Evolutionary conservation across 2,329 filamentous ascomycete genomes (phyloP).

Genomic region (Raffaelea albimanens): DNA sequence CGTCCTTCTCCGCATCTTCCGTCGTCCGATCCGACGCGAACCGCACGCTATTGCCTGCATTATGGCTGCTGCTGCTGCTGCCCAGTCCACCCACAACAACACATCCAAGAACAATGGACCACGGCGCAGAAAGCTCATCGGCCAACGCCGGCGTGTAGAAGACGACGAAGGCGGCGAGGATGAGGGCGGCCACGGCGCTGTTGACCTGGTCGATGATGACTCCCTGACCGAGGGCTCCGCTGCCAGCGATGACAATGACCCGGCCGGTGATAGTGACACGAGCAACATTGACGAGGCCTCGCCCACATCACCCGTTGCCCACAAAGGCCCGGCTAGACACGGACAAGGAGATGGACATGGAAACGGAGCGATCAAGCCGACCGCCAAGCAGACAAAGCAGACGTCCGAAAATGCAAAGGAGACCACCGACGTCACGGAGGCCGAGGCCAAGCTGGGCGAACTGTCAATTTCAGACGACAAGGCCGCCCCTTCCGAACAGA

Average conservation of each 20-base stretch:
- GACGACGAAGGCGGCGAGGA: slow-evolving; percentile 61
- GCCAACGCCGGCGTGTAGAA: slow-evolving; percentile 52
- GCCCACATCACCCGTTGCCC: slow-evolving; percentile 32
- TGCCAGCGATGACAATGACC: slow-evolving; percentile 51
- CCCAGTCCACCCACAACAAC: slow-evolving; percentile 2
- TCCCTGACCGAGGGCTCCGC: slow-evolving; percentile 56
- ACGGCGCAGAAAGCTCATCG: slow-evolving; percentile 56
- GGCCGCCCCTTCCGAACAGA: slow-evolving; percentile 15
- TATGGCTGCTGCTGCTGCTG: slow-evolving; percentile 10
- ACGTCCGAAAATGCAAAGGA: slow-evolving; percentile 1
- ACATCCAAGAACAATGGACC: slow-evolving; percentile 17
- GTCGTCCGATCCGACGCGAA: neutral
- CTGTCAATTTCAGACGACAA: slow-evolving; percentile 28
- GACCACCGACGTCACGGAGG: slow-evolving; percentile 34
- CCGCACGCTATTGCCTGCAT: neutral
- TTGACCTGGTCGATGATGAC: slow-evolving; percentile 51
- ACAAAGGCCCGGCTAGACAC: slow-evolving; percentile 12
- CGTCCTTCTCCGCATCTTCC: neutral
- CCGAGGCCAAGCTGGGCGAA: slow-evolving; percentile 50
- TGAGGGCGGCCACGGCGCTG: slow-evolving; percentile 41
- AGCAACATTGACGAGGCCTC: slow-evolving; percentile 50
- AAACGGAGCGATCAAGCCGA: slow-evolving; percentile 30
- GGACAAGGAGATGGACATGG: slow-evolving; percentile 6
- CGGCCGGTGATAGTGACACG: slow-evolving; percentile 53
- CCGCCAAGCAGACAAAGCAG: slow-evolving; percentile 11